Evolutionary conservation across 2,329 filamentous ascomycete genomes (phyloP).

Genomic region (Diaporthe sp.): DNA sequence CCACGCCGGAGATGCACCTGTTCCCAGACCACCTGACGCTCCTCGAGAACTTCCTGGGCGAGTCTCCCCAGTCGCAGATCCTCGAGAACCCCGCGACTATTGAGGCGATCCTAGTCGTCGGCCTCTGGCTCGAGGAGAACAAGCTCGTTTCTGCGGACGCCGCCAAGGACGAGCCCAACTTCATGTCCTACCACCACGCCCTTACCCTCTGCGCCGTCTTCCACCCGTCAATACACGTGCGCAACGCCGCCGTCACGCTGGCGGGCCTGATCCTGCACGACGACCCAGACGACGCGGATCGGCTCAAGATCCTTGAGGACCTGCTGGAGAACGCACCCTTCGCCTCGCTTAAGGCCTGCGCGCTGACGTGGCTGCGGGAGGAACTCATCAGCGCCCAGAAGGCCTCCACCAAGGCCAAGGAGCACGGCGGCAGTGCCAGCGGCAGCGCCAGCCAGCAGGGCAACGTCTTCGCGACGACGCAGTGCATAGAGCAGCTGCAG

Average conservation of each 20-base stretch:
- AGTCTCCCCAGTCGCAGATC: constrained; percentile 64
- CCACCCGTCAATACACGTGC: constrained; percentile 66
- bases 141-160: constrained; percentile 56
- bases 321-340: constrained; percentile 76
- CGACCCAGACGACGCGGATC: constrained; percentile 70
- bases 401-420: constrained; percentile 12
- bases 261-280: constrained; percentile 69
- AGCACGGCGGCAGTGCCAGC: constrained; percentile 45
- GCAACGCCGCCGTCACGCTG: constrained; percentile 67
- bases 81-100: constrained; percentile 65
- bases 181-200: constrained; percentile 73
- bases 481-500: constrained; percentile 71
- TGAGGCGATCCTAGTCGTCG: constrained; percentile 72
- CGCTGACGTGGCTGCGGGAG: constrained; percentile 74
- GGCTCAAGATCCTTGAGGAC: constrained; percentile 74
- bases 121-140: constrained; percentile 69
- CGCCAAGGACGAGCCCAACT: constrained; percentile 50
- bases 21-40: constrained; percentile 72
- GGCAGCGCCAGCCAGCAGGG: constrained; percentile 47
- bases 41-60: constrained; percentile 66
- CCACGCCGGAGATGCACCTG: constrained; percentile 66
- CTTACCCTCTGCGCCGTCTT: constrained; percentile 70
- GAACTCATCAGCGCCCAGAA: constrained; percentile 66
- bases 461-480: constrained; percentile 63
- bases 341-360: constrained; percentile 72